Base-by-base conservation (phyloP, 805 yeast species). In the Grigorovia humatica region DNA sequence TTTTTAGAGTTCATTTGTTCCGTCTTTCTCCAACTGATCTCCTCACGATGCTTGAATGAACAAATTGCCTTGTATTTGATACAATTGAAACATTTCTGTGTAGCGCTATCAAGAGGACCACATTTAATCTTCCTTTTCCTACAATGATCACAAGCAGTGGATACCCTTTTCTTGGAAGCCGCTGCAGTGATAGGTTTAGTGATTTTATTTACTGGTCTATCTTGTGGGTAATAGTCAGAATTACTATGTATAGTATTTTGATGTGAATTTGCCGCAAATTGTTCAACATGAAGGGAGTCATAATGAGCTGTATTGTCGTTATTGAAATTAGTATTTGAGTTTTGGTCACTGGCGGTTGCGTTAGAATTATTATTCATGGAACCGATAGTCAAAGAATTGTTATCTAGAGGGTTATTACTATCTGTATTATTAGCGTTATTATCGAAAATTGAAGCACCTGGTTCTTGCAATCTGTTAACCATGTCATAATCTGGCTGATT, bases 121-220 rank as follows among this genome's bases (percentile, higher is more conserved):
- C 69, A 65, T 49, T 63, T 63, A 40, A 65, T 62, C 51, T 65
- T 65, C 44, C 68, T 57, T 48, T 55, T 64, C 49, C 69, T 58
- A 54, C 69, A 65, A 49, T 59, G 59, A 53, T 65, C 69, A 55
- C 69, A 65, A 13, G 69, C 69, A 48, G 59, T 62, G 11, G 64
- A 50, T 9, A 60, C 68, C 49, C 69, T 57, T 51, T 57, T 63
- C 48, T 60, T 61, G 3, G 46, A 42, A 27, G 48, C 48, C 11
- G 46, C 17, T 9, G 17, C 40, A 9, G 11, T 40, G 11, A 20
- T 47, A 6, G 4, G 32, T 13, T 3, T 23, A 35, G 27, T 43
- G 43, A 15, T 29, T 4, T 18, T 42, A 43, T 30, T 48, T 5
- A 3, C 19, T 19, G 2, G 29, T 13, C 15, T 43, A 7, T 7